Evolutionary conservation across 371 early-diverging fungal genomes (phyloP).

Genomic region (Haplosporangium sp.): DNA sequence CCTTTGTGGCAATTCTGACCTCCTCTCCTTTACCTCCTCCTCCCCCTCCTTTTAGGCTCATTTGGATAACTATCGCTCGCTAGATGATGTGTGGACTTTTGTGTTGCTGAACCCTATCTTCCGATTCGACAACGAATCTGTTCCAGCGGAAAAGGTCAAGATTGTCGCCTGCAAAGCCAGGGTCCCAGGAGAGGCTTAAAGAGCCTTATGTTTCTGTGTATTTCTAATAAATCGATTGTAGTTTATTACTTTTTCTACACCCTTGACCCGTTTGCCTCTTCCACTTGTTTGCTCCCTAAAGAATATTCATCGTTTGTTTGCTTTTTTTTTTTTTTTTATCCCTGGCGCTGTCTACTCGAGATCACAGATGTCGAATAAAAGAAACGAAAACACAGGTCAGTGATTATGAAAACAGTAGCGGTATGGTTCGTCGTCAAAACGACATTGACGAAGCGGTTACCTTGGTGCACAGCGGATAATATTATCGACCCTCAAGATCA

Average conservation of each 20-base stretch:
- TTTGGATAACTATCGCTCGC: conserved; percentile 89
- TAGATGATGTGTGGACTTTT: conserved; percentile 98
- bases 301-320: no score
- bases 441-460: conserved; percentile 12
- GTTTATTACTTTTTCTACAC: no score
- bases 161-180: conserved; percentile 90
- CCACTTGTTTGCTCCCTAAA: no score
- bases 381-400: not conserved
- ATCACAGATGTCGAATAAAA: not conserved
- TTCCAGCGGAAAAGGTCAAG: conserved; percentile 89
- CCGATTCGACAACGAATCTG: conserved; percentile 85
- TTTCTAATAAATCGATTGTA: not conserved
- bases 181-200: conserved; percentile 69
- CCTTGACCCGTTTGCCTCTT: no score
- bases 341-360: no score
- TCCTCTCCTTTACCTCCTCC: not conserved
- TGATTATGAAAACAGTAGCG: not conserved
- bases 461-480: conserved; percentile 97
- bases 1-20: not conserved
- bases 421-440: no score
- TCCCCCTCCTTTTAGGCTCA: conserved; percentile 70
- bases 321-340: no score
- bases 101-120: conserved; percentile 88
- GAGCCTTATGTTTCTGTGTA: not conserved
- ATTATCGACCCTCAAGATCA: conserved; percentile 99